Evolutionary conservation across 2,329 filamentous ascomycete genomes (phyloP).

Genomic region (Cytospora chrysosperma): DNA sequence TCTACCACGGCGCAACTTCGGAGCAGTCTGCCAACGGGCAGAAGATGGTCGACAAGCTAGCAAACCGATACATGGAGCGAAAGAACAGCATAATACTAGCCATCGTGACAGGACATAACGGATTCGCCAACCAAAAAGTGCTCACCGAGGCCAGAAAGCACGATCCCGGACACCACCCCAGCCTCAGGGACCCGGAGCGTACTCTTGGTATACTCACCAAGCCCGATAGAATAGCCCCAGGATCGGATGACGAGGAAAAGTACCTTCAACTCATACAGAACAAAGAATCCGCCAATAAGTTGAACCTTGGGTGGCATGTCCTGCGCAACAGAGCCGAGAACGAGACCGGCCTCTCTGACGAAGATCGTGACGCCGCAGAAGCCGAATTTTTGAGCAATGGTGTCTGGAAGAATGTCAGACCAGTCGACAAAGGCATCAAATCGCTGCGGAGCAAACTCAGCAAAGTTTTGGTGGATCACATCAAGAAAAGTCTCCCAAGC

Average conservation of each 20-base stretch:
- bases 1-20: slow-evolving; percentile 36
- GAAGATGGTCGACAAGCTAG: slow-evolving; percentile 37
- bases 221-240: slow-evolving; percentile 43
- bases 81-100: slow-evolving; percentile 59
- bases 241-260: slow-evolving; percentile 39
- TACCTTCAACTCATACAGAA: slow-evolving; percentile 39
- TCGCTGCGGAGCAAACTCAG: slow-evolving; percentile 9
- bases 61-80: slow-evolving; percentile 55
- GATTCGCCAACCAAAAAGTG: slow-evolving; percentile 53
- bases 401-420: slow-evolving; percentile 29
- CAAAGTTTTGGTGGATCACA: slow-evolving; percentile 4
- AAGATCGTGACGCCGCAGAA: slow-evolving; percentile 35
- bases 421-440: slow-evolving; percentile 2
- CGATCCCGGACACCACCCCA: slow-evolving; percentile 34
- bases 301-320: slow-evolving; percentile 52
- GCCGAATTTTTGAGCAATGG: slow-evolving; percentile 33
- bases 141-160: slow-evolving; percentile 42
- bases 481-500: neutral
- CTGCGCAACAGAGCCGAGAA: slow-evolving; percentile 47
- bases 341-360: slow-evolving; percentile 26
- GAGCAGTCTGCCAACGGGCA: slow-evolving; percentile 34
- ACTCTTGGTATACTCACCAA: slow-evolving; percentile 61
- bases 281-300: slow-evolving; percentile 31
- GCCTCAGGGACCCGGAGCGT: slow-evolving; percentile 35
- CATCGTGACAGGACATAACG: slow-evolving; percentile 48